Conservation (phyloP, 2,329 filamentous ascomycete species). For the Fusarium subtropicale region DNA sequence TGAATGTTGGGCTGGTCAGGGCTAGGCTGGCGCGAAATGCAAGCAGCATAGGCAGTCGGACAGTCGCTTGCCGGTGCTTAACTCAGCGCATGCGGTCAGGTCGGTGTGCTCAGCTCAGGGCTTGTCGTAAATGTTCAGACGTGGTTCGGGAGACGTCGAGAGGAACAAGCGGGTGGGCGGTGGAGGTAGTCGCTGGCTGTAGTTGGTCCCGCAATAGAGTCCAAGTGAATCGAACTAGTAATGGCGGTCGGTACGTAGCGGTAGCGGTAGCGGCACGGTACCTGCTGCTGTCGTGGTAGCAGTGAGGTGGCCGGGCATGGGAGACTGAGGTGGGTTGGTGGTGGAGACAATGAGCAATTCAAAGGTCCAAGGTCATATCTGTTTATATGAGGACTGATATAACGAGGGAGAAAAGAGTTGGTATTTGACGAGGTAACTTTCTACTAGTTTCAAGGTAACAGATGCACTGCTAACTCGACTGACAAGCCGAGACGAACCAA, state of each 20-base stretch:
- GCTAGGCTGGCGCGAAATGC: slow-evolving; percentile 20
- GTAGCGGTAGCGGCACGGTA: slow-evolving; percentile 31
- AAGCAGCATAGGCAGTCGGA: slow-evolving; percentile 34
- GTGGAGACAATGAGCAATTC: slow-evolving; percentile 39
- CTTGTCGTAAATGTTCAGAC: slow-evolving; percentile 39
- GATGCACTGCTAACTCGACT: slow-evolving; percentile 1
- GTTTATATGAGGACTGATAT: neutral
- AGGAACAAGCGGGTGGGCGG: slow-evolving; percentile 44
- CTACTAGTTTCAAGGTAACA: neutral
- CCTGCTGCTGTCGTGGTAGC: slow-evolving; percentile 29
- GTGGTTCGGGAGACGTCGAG: slow-evolving; percentile 43
- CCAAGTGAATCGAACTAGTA: slow-evolving; percentile 33
- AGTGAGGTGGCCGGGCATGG: slow-evolving; percentile 26
- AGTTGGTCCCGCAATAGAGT: slow-evolving; percentile 37
- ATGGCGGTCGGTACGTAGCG: slow-evolving; percentile 36
- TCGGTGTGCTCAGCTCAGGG: slow-evolving; percentile 35
- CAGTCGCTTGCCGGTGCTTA: slow-evolving; percentile 31
- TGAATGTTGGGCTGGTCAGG: slow-evolving; percentile 22
- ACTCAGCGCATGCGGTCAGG: slow-evolving; percentile 31
- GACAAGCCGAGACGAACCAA: slow-evolving; percentile 7
- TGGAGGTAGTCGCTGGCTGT: slow-evolving; percentile 39
- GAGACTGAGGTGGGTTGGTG: slow-evolving; percentile 29
- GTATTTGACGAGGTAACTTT: neutral
- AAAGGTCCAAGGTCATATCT: slow-evolving; percentile 41
- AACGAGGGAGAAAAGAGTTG: neutral